Conservation (phyloP, 2,329 filamentous ascomycete species). For the Lithohypha guttulata region DNA sequence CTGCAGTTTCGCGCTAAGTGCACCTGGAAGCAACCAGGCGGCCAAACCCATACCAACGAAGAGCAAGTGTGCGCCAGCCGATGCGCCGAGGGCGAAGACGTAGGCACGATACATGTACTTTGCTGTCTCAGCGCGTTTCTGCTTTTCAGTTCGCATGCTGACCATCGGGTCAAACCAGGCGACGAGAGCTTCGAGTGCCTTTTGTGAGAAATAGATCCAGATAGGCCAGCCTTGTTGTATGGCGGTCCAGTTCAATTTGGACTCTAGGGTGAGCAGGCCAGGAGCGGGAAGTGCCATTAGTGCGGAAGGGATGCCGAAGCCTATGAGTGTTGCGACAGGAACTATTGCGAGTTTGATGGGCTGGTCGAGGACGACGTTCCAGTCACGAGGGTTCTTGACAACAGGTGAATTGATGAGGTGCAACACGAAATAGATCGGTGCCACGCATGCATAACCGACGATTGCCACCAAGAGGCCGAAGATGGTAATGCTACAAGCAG, state of each 20-base stretch:
- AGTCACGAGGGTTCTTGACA: slow-evolving; percentile 26
- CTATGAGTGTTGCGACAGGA: slow-evolving; percentile 32
- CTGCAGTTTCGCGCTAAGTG: slow-evolving; percentile 27
- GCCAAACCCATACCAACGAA: slow-evolving; percentile 32
- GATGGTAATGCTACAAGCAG: slow-evolving; percentile 24
- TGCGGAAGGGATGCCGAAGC: slow-evolving; percentile 36
- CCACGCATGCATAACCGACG: slow-evolving; percentile 34
- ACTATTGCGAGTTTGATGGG: slow-evolving; percentile 27
- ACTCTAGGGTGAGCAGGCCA: slow-evolving; percentile 27
- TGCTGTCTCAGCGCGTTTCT: slow-evolving; percentile 23
- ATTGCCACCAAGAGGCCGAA: slow-evolving; percentile 35
- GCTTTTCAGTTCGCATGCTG: slow-evolving; percentile 13
- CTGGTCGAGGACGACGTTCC: slow-evolving; percentile 25
- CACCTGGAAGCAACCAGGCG: slow-evolving; percentile 27
- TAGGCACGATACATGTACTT: slow-evolving; percentile 31
- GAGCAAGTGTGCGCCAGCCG: slow-evolving; percentile 32
- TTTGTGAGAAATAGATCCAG: slow-evolving; percentile 34
- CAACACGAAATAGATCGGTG: slow-evolving; percentile 33
- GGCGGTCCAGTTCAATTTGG: slow-evolving; percentile 39
- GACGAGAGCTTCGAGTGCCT: slow-evolving; percentile 22
- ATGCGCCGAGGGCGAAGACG: slow-evolving; percentile 31
- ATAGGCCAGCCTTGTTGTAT: slow-evolving; percentile 43
- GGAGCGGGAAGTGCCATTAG: slow-evolving; percentile 36
- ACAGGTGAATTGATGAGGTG: slow-evolving; percentile 36
- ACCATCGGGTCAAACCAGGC: slow-evolving; percentile 22